phyloP scores from a whole-genome alignment of 2,329 filamentous ascomycete species.

The Scytalidium sp. region DNA sequence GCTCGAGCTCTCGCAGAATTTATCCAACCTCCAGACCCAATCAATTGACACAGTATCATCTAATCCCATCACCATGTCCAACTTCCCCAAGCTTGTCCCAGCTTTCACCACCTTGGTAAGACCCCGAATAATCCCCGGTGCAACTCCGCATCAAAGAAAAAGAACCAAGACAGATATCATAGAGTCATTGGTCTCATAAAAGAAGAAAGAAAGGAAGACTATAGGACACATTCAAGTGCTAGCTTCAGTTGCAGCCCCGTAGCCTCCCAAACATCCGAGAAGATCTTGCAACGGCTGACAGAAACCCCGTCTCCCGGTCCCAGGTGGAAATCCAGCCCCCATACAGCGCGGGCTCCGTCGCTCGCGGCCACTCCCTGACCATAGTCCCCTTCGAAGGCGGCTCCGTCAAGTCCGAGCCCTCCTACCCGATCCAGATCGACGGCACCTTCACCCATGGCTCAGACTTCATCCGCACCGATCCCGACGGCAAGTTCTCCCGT shows the following conservation, averaged over 20 bases:
- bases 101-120: slow-evolving; percentile 35
- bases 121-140: too few relatives aligned
- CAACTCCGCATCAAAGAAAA: not conserved
- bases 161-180: not conserved
- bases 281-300: slow-evolving; percentile 2
- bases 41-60: not conserved
- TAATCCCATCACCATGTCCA: slow-evolving; percentile 19
- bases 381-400: slow-evolving; percentile 29
- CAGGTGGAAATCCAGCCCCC: slow-evolving; percentile 33
- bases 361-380: slow-evolving; percentile 30
- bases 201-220: not conserved
- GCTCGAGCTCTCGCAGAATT: too few relatives aligned
- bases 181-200: not conserved
- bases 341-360: slow-evolving; percentile 19
- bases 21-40: not conserved
- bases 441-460: slow-evolving; percentile 36
- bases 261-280: not conserved
- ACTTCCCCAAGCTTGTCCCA: slow-evolving; percentile 35
- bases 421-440: slow-evolving; percentile 32
- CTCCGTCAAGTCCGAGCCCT: slow-evolving; percentile 32
- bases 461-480: slow-evolving; percentile 38
- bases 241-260: not conserved
- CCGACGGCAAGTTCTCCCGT: slow-evolving; percentile 32
- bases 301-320: slow-evolving; percentile 9
- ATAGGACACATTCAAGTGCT: too few relatives aligned